Base-by-base conservation (phyloP, 2,329 filamentous ascomycete species). In the Drechslerella dactyloides region DNA sequence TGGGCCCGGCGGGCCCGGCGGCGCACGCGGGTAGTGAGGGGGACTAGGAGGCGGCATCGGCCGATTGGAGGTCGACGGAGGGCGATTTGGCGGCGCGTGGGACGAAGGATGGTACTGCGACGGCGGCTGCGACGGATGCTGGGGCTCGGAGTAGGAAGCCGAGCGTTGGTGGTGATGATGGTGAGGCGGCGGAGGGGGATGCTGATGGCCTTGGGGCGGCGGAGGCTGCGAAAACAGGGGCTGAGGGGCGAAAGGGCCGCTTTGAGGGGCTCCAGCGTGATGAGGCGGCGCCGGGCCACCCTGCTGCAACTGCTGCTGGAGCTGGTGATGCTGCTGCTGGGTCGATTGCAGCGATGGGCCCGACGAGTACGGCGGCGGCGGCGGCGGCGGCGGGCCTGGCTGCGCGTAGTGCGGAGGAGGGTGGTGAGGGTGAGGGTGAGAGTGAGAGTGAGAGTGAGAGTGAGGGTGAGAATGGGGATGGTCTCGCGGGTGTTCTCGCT, bases 241-340 rank as follows among this genome's bases (percentile, higher is more conserved):
- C 51, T 72, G 68, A 57, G 68, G 68, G 10, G 68, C 54, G 60
- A 72, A 72, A 17, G 60, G 55, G n/a, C 59, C 55, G n/a, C 33
- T 53, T 53, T 58, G 68, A 54, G 68, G 56, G 21, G 68, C 27
- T 21, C 60, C 56, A 8, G 68, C n/a, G 56, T 65, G 60, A 19
- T 65, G 60, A 23, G 59, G 50, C 50, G 35, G 50, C 2, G 35
- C 33, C 27, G 51, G 54, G 23, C 30, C 52, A n/a, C 53, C 40
- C 33, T 72, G 68, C 55, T 72, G 68, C 68, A 72, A 65, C 57
- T 72, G 68, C 40, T 72, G 68, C 60, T 72, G 68, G 21, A 72
- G 68, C 50, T 72, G 68, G 30, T 72, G 68, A 72, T 72, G 68
- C 60, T 72, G 68, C 51, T 72, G 68, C 44, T 72, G 68, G 7